phyloP scores from a whole-genome alignment of 495 filamentous ascomycete species.

The Neurospora discreta region DNA sequence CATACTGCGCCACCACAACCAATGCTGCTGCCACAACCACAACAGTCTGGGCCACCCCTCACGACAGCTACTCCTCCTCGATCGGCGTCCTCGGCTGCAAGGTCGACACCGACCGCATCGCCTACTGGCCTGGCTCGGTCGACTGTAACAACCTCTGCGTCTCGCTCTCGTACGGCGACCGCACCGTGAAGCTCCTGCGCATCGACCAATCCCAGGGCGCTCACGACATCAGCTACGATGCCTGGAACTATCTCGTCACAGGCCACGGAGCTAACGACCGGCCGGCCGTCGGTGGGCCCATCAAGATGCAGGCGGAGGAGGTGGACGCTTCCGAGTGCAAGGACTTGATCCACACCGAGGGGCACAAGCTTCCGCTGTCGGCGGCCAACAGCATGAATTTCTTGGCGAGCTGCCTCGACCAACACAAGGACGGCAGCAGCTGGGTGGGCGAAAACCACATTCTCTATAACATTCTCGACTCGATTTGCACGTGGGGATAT shows the following conservation, averaged over 20 bases:
- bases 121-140: conserved; percentile 37
- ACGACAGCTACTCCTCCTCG: conserved; percentile 39
- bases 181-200: conserved; percentile 32
- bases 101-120: conserved; percentile 35
- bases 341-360: conserved; percentile 30
- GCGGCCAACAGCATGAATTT: conserved; percentile 41
- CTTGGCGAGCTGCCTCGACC: conserved; percentile 30
- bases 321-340: conserved; percentile 25
- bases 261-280: conserved; percentile 31
- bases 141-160: conserved; percentile 40
- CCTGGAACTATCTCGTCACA: conserved; percentile 39
- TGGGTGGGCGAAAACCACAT: conserved; percentile 33
- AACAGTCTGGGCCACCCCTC: conserved; percentile 37
- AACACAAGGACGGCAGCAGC: conserved; percentile 22
- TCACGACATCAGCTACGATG: conserved; percentile 39
- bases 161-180: conserved; percentile 28
- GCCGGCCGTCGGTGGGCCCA: conserved; percentile 32
- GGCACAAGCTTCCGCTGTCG: conserved; percentile 34
- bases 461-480: conserved; percentile 35
- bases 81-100: conserved; percentile 41
- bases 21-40: conserved; percentile 21
- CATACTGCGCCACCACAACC: conserved; percentile 15
- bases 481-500: conserved; percentile 32
- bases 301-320: conserved; percentile 31
- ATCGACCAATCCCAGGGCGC: conserved; percentile 37